These are phyloP conservation scores for Penicillium antarcticum DNA, from an alignment of 495 filamentous ascomycete genomes.

Conservation along the genomic window DNA sequence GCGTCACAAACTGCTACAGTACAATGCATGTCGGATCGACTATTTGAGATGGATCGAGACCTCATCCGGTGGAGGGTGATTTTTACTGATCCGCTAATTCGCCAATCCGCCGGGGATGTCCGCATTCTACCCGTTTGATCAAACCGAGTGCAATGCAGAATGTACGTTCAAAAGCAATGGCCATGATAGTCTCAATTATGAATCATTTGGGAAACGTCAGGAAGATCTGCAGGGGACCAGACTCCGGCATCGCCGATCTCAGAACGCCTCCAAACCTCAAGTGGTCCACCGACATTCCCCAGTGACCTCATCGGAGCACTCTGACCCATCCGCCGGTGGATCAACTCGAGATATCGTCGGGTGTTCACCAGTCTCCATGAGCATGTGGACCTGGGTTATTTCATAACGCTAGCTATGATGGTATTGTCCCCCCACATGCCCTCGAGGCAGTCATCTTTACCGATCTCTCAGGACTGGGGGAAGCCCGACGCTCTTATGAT, in stretches of 20 bases:
- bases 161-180: neutral
- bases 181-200: constrained; percentile 2
- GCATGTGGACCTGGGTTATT: constrained; percentile 22
- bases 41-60: neutral
- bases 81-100: neutral
- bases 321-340: constrained; percentile 17
- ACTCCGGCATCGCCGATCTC: constrained; percentile 17
- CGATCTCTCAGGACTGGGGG: constrained; percentile 1
- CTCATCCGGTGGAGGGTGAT: neutral
- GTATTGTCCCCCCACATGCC: constrained; percentile 3
- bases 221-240: constrained; percentile 26
- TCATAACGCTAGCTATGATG: constrained; percentile 21
- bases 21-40: neutral
- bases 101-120: constrained; percentile 8
- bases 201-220: constrained; percentile 23
- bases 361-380: constrained; percentile 16
- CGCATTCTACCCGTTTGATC: constrained; percentile 7
- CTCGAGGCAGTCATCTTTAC: neutral
- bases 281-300: constrained; percentile 22
- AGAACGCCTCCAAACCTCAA: constrained; percentile 3
- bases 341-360: constrained; percentile 11
- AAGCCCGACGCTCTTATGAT: constrained; percentile 17
- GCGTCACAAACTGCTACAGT: neutral
- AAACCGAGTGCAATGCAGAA: neutral
- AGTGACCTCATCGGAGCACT: constrained; percentile 35